Conservation (phyloP, 805 yeast genomes). For the Kockiozyma suomiensis region DNA sequence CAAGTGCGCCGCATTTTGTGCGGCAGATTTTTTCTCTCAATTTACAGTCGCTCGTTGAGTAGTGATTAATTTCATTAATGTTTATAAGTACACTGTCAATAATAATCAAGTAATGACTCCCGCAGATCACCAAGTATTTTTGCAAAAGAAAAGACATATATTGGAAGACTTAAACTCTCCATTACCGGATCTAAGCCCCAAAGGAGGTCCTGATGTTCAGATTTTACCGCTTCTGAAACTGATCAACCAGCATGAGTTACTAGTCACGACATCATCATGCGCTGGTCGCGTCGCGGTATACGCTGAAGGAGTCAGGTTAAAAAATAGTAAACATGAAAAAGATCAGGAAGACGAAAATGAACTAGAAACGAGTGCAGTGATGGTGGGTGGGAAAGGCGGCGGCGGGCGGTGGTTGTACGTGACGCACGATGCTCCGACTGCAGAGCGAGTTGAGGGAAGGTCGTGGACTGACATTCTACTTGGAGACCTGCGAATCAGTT, state of each 20-base stretch:
- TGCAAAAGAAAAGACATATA: constrained; percentile 16
- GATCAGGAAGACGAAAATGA: constrained; percentile 1
- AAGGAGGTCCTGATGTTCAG: constrained; percentile 77
- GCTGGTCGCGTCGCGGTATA: constrained; percentile 86
- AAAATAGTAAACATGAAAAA: constrained; percentile 14
- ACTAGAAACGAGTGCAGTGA: constrained; percentile 39
- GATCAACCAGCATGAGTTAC: constrained; percentile 62
- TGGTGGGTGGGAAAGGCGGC: constrained; percentile 77
- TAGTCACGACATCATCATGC: constrained; percentile 88
- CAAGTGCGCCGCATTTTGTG: background rate
- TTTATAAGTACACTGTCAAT: too few species aligned
- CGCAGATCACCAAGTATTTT: constrained; percentile 3
- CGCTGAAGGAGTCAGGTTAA: constrained; percentile 66
- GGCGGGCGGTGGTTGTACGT: constrained; percentile 86
- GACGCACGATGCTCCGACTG: constrained; percentile 56
- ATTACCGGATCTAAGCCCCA: constrained; percentile 69
- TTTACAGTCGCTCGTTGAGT: too few species aligned
- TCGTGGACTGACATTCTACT: constrained; percentile 39
- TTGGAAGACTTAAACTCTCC: constrained; percentile 23
- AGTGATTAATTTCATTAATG: background rate
- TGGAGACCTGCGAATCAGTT: constrained; percentile 36
- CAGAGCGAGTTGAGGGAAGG: background rate
- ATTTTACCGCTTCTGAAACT: constrained; percentile 72
- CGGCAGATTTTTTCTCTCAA: background rate
- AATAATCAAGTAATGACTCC: background rate